Percentiles rank a stretch among this genome's conserved stretches.
Evolutionary conservation across 2,329 filamentous ascomycete genomes (phyloP).

Genomic region (Parascedosporium putredinis): DNA sequence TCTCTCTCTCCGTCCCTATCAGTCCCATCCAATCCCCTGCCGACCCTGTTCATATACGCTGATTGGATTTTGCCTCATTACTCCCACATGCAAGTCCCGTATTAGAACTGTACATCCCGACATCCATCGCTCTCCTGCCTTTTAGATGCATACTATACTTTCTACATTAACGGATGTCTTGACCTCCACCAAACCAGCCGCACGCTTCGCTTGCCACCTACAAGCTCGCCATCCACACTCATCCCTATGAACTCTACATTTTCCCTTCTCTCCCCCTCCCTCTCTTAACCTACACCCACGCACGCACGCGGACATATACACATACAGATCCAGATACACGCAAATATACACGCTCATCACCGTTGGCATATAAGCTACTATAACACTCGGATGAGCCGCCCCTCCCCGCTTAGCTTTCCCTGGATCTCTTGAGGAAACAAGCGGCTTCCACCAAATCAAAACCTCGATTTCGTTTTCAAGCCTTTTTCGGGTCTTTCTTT

Average conservation of each 20-base stretch:
- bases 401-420: too few relatives aligned
- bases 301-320: too few relatives aligned
- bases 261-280: background rate
- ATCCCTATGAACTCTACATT: background rate
- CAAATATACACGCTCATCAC: too few relatives aligned
- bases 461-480: background rate
- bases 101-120: background rate
- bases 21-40: background rate
- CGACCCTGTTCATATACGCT: background rate
- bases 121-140: background rate
- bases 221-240: too few relatives aligned
- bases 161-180: too few relatives aligned
- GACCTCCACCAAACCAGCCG: background rate
- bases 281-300: too few relatives aligned
- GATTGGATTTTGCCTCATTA: conserved; percentile 4
- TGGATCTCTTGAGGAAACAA: too few relatives aligned
- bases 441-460: too few relatives aligned
- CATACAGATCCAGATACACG: too few relatives aligned
- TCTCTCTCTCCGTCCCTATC: background rate
- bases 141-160: conserved; percentile 1
- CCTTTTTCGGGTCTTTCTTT: background rate
- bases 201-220: background rate
- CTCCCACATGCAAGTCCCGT: background rate
- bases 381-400: too few relatives aligned
- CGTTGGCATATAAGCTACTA: too few relatives aligned